Base-by-base conservation (phyloP, 2,329 filamentous ascomycete genomes). In the Penicillium sp. region DNA sequence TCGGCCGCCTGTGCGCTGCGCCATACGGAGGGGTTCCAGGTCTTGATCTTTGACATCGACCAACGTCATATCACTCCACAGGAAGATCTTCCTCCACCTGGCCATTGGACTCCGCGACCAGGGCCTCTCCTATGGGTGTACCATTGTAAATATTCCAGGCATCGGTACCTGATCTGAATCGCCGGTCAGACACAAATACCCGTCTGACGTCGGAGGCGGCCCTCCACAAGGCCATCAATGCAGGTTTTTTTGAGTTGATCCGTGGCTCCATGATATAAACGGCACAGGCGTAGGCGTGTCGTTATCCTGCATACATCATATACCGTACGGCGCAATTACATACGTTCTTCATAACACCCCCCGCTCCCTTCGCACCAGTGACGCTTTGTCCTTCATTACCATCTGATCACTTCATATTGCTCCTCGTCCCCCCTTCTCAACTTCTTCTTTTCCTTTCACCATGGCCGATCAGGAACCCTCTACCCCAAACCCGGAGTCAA, bases 381-480 rank as follows among this genome's bases (percentile, higher is more conserved):
- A 57, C 59, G 61, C 59, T 54, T 57, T 33, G 56, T 61, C 56
- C 57, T 53, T 58, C 56, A 53, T 59, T 49, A 55, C 44, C 50
- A 48, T 55, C 53, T 30, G 44, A 60, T 51, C 51, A 49, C 48
- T 61, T 64, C 61, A 63, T 64, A 58, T 61, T 62, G 31, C 43
- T 54, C 56, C 55, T 50, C 41, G 13, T 42, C 58, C 53, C 27
- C 52, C 30, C 39, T 44, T 24, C 44, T 54, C 44, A 46, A 57
- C 33, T 52, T 40, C 40, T 53, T 62, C 48, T 56, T 57, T 52
- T 60, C 53, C 54, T 63, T 57, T 40, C 61, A 66, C 40, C 28
- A 68, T 69, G 65, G 58, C 66, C 56, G 65, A 68, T 56, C 64
- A 66, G 36, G 58, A 65, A 49, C 47, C 57, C 31, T 51, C 58